Evolutionary conservation across 805 yeast genomes (phyloP), one percentile per base, ranked within the genome.

Genomic region (Saturnispora dispora): DNA sequence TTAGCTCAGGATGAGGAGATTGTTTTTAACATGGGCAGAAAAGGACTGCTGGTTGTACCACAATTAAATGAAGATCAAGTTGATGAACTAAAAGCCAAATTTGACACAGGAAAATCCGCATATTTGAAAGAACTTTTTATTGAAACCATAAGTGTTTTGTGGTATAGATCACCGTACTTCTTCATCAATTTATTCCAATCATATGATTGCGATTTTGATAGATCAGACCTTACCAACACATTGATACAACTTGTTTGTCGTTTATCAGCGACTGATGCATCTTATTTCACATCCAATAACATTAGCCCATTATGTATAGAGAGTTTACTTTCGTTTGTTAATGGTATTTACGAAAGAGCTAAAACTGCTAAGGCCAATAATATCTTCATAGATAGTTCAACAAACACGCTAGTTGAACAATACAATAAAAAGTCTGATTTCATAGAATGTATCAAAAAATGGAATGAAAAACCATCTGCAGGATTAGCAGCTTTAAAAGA

Each of bases 281-380:
- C 97, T 0, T 59, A 75, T 9, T 72, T 76, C 58, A 83, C 95
- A 0, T 86, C 96, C 0, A 87, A 85, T 39, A 83, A 79, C 60
- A 95, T 91, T 1, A 98, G 99, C 0, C 96, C 98, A 0, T 77
- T 89, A 7, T 91, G 98, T 60, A 71, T 93, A 48, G 98, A 93
- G 60, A 96, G 97, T 1, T 65, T 93, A 3, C 71, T 91, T 22
- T 76, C 86, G 2, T 81, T 85, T 51, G 71, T 90, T 41, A 77
- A 79, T 52, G 82, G 83, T 15, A 71, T 87, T 45, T 75, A 77
- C 56, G 79, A 75, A 45, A 63, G 83, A 61, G 62, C 78, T 55
- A 70, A 72, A 67, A 44, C 59, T 46, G 63, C 65, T 3, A 60
- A 52, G 15, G 59, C 63, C 30, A 53, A 60, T 22, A 62, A 61